A percentile compares a stretch with the other conserved stretches of the same genome.
Conservation (phyloP, 73 alveolate genomes). For the Tetrahymena malaccensis region DNA sequence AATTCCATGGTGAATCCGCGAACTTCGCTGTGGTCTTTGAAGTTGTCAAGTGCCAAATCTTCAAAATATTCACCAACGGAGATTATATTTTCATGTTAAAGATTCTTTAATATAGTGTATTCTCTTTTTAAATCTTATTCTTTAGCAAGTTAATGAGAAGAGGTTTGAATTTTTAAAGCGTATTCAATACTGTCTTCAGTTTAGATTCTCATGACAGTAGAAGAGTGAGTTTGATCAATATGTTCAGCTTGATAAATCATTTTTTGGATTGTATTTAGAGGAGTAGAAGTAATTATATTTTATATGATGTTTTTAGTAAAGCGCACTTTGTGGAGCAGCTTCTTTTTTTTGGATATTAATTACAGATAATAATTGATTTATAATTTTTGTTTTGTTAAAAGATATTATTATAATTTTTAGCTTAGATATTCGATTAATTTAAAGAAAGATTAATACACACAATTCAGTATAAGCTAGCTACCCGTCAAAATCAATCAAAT, state of each 20-base stretch:
- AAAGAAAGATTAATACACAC: background rate
- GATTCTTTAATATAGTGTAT: background rate
- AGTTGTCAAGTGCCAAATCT: background rate
- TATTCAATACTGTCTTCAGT: background rate
- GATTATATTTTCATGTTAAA: background rate
- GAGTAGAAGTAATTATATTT: background rate
- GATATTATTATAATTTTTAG: background rate
- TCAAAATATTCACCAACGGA: background rate
- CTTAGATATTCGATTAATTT: background rate
- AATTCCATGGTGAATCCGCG: background rate
- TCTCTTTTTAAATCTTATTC: background rate
- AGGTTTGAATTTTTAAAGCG: background rate
- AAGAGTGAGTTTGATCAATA: background rate
- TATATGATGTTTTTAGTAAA: background rate
- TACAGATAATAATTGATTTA: background rate
- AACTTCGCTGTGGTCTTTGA: background rate
- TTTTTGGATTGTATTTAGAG: background rate
- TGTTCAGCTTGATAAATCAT: background rate
- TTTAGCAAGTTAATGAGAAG: background rate
- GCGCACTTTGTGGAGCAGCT: background rate
- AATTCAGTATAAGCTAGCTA: background rate
- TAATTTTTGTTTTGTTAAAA: background rate
- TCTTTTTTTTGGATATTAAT: background rate
- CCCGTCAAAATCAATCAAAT: background rate
- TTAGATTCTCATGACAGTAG: background rate